Conservation (phyloP, 2,329 filamentous ascomycete genomes). For the Ceratocystis huliohia region DNA sequence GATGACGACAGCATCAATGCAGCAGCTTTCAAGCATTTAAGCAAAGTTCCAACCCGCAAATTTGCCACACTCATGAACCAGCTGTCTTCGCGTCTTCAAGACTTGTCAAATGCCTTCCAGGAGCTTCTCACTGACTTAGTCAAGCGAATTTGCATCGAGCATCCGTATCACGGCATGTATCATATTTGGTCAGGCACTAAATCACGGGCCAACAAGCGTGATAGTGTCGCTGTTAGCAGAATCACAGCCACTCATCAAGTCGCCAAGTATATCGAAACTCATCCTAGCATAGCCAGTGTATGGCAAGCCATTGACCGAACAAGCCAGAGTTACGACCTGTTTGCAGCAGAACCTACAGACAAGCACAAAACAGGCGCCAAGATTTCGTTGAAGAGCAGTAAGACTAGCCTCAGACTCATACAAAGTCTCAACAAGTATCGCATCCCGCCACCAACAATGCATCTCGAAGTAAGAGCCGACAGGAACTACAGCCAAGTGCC, state of each 20-base stretch:
- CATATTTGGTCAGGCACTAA: conserved; percentile 79
- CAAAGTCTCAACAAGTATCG: conserved; percentile 49
- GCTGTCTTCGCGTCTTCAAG: conserved; percentile 78
- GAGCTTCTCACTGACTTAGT: conserved; percentile 59
- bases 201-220: conserved; percentile 54
- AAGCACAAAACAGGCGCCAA: conserved; percentile 57
- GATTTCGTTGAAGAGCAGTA: conserved; percentile 50
- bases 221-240: conserved; percentile 61
- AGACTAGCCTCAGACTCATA: conserved; percentile 49
- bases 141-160: conserved; percentile 73
- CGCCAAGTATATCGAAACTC: conserved; percentile 46
- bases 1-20: conserved; percentile 64
- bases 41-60: conserved; percentile 72
- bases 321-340: conserved; percentile 50
- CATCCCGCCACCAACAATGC: conserved; percentile 82
- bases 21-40: conserved; percentile 57
- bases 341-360: conserved; percentile 53
- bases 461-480: conserved; percentile 59
- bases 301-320: conserved; percentile 65
- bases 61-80: conserved; percentile 93
- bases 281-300: conserved; percentile 37
- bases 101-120: conserved; percentile 61
- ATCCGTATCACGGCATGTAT: conserved; percentile 95
- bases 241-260: conserved; percentile 60
- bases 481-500: conserved; percentile 68